These are phyloP conservation scores for Mycena sp. DNA, from an alignment of 1,284 basidiomycete species.

Conservation along the genomic window DNA sequence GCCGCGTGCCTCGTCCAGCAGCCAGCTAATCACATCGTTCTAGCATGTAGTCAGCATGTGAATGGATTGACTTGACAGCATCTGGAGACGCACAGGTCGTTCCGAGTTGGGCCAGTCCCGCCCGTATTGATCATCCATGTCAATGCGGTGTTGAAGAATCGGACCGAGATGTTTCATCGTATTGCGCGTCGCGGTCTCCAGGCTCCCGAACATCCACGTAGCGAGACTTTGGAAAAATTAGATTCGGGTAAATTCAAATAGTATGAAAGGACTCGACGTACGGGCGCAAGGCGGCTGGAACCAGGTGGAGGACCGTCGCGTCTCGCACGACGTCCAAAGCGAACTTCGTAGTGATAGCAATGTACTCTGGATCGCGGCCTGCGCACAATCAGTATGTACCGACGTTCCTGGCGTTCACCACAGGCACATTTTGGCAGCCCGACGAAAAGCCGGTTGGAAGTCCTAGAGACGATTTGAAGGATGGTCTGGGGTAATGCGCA, in stretches of 20 bases:
- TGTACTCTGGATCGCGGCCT: constrained; percentile 45
- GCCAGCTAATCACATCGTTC: constrained; percentile 50
- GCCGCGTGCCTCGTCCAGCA: constrained; percentile 40
- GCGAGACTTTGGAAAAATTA: neutral
- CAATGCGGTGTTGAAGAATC: constrained; percentile 50
- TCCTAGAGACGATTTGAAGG: constrained; percentile 45
- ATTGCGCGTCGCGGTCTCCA: constrained; percentile 19
- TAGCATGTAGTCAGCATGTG: constrained; percentile 17
- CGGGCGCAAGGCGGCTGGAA: constrained; percentile 41
- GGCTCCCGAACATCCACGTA: constrained; percentile 2
- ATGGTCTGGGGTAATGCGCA: constrained; percentile 42
- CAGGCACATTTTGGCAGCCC: constrained; percentile 53
- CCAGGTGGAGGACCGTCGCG: constrained; percentile 34
- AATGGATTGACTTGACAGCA: neutral
- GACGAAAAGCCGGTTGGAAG: constrained; percentile 53
- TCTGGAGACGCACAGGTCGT: constrained; percentile 47
- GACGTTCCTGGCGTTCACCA: too few species aligned
- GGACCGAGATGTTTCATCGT: constrained; percentile 46
- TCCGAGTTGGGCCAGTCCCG: constrained; percentile 51
- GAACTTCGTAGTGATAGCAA: constrained; percentile 42
- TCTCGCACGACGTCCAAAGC: constrained; percentile 36
- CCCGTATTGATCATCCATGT: constrained; percentile 48
- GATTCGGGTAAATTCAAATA: neutral
- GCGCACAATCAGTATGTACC: too few species aligned
- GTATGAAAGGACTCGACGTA: constrained; percentile 35